Conservation (phyloP, 1,139 yeast species). For the Pichia kudriavzevii region DNA sequence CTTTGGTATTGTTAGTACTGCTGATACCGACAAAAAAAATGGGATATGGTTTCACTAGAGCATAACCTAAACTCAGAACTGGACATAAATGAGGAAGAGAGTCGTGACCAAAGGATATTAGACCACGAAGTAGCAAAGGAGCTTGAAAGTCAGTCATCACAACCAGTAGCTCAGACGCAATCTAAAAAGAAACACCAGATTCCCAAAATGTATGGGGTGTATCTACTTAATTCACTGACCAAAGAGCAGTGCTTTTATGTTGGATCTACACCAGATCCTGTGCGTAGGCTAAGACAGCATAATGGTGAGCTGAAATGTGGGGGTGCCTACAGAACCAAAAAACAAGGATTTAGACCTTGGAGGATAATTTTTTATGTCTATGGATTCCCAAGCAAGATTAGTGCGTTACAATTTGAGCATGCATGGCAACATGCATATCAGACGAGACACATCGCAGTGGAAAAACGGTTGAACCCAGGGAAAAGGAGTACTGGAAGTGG, state of each 20-base stretch:
- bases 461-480: conserved; percentile 28
- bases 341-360: conserved; percentile 62
- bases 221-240: conserved; percentile 51
- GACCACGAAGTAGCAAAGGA: no score
- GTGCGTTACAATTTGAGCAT: conserved; percentile 68
- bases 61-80: no score
- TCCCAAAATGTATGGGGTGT: conserved; percentile 51
- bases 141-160: no score
- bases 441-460: conserved; percentile 46
- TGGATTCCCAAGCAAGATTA: conserved; percentile 64
- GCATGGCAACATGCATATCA: conserved; percentile 71
- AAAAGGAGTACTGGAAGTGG: conserved; percentile 26
- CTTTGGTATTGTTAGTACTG: no score
- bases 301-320: conserved; percentile 58
- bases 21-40: no score
- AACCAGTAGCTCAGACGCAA: no score
- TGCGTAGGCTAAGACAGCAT: conserved; percentile 63
- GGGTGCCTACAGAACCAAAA: conserved; percentile 62
- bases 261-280: conserved; percentile 75
- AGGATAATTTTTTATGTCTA: conserved; percentile 52
- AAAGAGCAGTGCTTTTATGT: conserved; percentile 55
- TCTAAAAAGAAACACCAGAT: conserved; percentile 2
- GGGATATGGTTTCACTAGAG: no score
- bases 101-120: not conserved
- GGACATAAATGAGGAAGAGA: no score